These are phyloP conservation scores for Gilbertella persicaria DNA, from an alignment of 371 early-diverging fungal species.

Conservation along the genomic window DNA sequence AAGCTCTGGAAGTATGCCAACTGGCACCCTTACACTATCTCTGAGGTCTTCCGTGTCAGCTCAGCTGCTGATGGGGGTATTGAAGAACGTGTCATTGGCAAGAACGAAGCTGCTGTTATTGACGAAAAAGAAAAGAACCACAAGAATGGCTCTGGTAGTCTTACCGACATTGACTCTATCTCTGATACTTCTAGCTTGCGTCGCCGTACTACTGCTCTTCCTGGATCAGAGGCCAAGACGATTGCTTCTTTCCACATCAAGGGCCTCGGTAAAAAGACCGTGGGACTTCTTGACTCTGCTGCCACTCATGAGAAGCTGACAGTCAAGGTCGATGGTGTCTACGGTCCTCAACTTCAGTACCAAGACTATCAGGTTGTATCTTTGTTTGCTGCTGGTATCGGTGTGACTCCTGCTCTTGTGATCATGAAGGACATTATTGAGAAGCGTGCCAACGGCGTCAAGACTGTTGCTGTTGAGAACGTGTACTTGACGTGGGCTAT, in stretches of 20 bases:
- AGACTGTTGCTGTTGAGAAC: slow-evolving; percentile 36
- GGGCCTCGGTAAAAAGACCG: slow-evolving; percentile 40
- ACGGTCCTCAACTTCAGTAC: slow-evolving; percentile 41
- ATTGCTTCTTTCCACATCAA: slow-evolving; percentile 46
- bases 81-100: background rate
- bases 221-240: slow-evolving; percentile 8
- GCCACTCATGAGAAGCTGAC: slow-evolving; percentile 14
- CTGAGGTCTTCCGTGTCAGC: slow-evolving; percentile 17
- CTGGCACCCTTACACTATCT: slow-evolving; percentile 52
- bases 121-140: slow-evolving; percentile 8
- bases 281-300: slow-evolving; percentile 16
- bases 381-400: slow-evolving; percentile 44
- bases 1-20: slow-evolving; percentile 32
- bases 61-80: background rate
- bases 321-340: slow-evolving; percentile 45
- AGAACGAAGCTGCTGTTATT: background rate
- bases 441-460: slow-evolving; percentile 35
- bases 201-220: slow-evolving; percentile 18
- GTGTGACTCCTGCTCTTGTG: slow-evolving; percentile 46
- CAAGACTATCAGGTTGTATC: slow-evolving; percentile 42
- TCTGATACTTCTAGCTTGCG: slow-evolving; percentile 19
- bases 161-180: slow-evolving; percentile 10
- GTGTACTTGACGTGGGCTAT: slow-evolving; percentile 49
- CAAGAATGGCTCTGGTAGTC: background rate
- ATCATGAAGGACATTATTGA: slow-evolving; percentile 44